Percentiles rank a stretch among this genome's conserved stretches.
phyloP scores from a whole-genome alignment of 305 asterid genomes.

The Euphrasia arctica region DNA sequence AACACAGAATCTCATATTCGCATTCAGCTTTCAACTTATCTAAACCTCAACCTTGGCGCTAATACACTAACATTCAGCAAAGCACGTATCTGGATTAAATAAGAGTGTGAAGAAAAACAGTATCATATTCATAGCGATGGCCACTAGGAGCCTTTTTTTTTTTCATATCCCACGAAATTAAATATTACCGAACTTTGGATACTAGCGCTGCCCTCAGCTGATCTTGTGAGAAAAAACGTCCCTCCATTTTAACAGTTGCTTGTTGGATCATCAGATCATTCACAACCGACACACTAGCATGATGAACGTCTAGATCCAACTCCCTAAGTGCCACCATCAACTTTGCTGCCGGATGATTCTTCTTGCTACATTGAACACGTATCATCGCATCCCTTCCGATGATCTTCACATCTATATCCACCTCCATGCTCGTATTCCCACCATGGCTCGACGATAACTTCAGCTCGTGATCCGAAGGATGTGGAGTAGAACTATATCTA shows the following conservation, averaged over 20 bases:
- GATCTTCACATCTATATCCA: constrained; percentile 78
- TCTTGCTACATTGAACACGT: constrained; percentile 63
- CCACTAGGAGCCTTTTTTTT: background rate
- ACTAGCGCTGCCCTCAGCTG: constrained; percentile 67
- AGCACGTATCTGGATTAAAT: background rate
- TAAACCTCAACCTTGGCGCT: constrained; percentile 2
- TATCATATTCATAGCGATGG: background rate
- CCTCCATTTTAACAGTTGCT: constrained; percentile 83
- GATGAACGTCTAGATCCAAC: constrained; percentile 71
- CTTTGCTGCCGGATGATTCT: constrained; percentile 90
- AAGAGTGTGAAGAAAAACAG: background rate
- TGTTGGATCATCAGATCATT: constrained; percentile 88
- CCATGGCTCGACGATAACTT: constrained; percentile 14
- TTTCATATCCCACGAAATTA: background rate
- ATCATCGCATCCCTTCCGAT: constrained; percentile 87
- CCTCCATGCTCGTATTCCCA: constrained; percentile 25
- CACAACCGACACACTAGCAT: constrained; percentile 82
- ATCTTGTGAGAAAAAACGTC: constrained; percentile 58
- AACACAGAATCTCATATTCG: constrained; percentile 20
- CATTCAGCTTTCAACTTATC: constrained; percentile 12
- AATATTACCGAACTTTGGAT: constrained; percentile 35
- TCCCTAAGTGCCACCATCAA: constrained; percentile 80
- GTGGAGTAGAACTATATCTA: constrained; percentile 11
- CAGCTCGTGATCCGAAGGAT: constrained; percentile 28
- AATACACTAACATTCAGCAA: constrained; percentile 1